Conservation (phyloP, 129 eudicot species). For the carrot (Daucus carota) region DNA sequence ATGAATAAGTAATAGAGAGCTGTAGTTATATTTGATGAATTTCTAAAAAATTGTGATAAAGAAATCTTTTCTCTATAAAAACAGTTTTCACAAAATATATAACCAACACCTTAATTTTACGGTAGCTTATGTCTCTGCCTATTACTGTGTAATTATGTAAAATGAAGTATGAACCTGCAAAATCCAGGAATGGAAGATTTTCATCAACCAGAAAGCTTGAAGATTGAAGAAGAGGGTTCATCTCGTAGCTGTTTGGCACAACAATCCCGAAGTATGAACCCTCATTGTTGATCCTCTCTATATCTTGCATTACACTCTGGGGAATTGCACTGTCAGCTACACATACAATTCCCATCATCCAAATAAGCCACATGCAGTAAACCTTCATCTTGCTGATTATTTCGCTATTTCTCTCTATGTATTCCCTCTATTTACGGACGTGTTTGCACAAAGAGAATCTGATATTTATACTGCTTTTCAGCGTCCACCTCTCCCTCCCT, state of each 20-base stretch:
- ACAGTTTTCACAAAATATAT: too few species aligned
- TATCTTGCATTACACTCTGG: constrained; percentile 18
- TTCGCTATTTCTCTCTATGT: constrained; percentile 5
- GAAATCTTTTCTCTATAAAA: too few species aligned
- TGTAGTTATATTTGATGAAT: too few species aligned
- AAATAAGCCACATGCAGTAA: constrained; percentile 17
- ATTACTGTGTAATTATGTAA: too few species aligned
- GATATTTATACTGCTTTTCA: not conserved
- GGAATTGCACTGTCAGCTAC: constrained; percentile 22
- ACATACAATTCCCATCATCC: constrained; percentile 21
- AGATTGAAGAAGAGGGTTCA: constrained; percentile 44
- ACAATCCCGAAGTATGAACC: constrained; percentile 50
- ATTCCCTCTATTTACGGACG: not conserved
- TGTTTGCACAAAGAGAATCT: not conserved
- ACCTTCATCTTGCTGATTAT: not conserved
- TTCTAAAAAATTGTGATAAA: too few species aligned
- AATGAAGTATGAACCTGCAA: constrained; percentile 26
- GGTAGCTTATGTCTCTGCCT: too few species aligned
- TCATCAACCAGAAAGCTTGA: constrained; percentile 28
- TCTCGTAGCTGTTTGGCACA: constrained; percentile 40
- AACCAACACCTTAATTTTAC: too few species aligned
- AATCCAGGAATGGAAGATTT: constrained; percentile 28
- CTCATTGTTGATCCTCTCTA: constrained; percentile 26
- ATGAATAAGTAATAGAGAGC: too few species aligned
- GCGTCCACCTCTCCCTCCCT: too few species aligned